phyloP scores from a whole-genome alignment of 2,329 filamentous ascomycete species.

The Sclerotinia spermophila region DNA sequence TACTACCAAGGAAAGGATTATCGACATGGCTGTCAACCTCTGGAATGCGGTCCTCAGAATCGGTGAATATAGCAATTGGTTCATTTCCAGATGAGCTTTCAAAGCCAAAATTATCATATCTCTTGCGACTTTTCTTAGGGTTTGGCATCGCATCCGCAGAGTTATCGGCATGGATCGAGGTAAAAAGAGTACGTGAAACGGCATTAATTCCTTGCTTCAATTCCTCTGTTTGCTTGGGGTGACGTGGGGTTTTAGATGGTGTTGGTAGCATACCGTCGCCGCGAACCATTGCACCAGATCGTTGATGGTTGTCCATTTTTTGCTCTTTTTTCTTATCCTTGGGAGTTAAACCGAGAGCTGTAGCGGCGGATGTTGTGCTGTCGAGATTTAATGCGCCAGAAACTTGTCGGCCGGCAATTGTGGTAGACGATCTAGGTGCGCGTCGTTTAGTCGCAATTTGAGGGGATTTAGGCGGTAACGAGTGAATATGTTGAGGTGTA shows the following conservation, averaged over 20 bases:
- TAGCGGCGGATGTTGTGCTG: conserved; percentile 43
- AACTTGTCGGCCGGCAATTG: conserved; percentile 47
- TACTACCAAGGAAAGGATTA: conserved; percentile 67
- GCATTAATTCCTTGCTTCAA: conserved; percentile 49
- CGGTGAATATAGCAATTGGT: conserved; percentile 71
- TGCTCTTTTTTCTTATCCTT: conserved; percentile 24
- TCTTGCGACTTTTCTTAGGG: conserved; percentile 56
- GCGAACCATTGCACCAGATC: conserved; percentile 22
- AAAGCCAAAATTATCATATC: conserved; percentile 52
- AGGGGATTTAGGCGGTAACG: conserved; percentile 29
- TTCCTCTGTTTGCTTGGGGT: conserved; percentile 52
- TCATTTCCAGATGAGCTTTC: conserved; percentile 52
- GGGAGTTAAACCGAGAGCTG: conserved; percentile 30
- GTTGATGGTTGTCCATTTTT: conserved; percentile 28
- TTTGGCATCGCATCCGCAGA: conserved; percentile 56
- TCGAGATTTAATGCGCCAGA: conserved; percentile 46
- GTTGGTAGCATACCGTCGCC: conserved; percentile 64
- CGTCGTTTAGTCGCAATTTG: conserved; percentile 32
- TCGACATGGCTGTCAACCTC: conserved; percentile 60
- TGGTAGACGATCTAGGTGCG: conserved; percentile 34
- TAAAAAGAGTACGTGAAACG: conserved; percentile 60
- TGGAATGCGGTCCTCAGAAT: conserved; percentile 74
- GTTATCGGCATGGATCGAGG: conserved; percentile 38
- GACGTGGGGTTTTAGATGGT: conserved; percentile 71
- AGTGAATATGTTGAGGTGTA: conserved; percentile 22